Evolutionary conservation across 768 basidiomycete genomes (phyloP).

Genomic region (Suillus spraguei): DNA sequence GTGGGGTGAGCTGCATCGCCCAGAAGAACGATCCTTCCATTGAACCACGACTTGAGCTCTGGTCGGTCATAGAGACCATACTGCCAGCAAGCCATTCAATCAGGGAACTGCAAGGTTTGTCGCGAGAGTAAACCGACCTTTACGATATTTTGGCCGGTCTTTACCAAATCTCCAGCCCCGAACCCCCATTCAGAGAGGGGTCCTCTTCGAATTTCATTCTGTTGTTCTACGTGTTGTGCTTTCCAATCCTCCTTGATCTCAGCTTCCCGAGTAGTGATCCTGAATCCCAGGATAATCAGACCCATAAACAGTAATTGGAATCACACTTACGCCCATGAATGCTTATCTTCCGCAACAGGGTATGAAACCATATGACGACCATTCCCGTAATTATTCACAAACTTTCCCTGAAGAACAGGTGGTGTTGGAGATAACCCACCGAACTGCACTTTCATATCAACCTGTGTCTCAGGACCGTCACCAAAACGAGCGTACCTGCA

Average conservation of each 20-base stretch:
- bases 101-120: slow-evolving; percentile 5
- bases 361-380: slow-evolving; percentile 41
- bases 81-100: slow-evolving; percentile 20
- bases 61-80: slow-evolving; percentile 48
- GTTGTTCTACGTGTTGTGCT: slow-evolving; percentile 33
- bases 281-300: not conserved
- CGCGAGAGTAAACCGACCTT: slow-evolving; percentile 18
- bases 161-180: slow-evolving; percentile 23
- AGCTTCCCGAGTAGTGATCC: slow-evolving; percentile 25
- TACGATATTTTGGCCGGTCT: slow-evolving; percentile 15
- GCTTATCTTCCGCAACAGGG: slow-evolving; percentile 31
- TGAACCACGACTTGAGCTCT: slow-evolving; percentile 42
- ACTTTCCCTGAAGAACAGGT: slow-evolving; percentile 16
- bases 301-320: not conserved
- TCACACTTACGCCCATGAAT: slow-evolving; percentile 41
- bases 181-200: slow-evolving; percentile 22
- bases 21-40: slow-evolving; percentile 42
- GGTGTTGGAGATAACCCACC: slow-evolving; percentile 37
- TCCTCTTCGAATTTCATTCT: slow-evolving; percentile 20
- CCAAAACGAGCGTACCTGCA: slow-evolving; percentile 31
- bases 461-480: not conserved
- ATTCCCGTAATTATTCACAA: slow-evolving; percentile 38
- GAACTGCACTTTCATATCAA: slow-evolving; percentile 25
- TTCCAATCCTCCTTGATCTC: slow-evolving; percentile 46
- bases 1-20: slow-evolving; percentile 52